Evolutionary conservation across 2,329 filamentous ascomycete species (phyloP).

Genomic region (Colletotrichum gloeosporioides): DNA sequence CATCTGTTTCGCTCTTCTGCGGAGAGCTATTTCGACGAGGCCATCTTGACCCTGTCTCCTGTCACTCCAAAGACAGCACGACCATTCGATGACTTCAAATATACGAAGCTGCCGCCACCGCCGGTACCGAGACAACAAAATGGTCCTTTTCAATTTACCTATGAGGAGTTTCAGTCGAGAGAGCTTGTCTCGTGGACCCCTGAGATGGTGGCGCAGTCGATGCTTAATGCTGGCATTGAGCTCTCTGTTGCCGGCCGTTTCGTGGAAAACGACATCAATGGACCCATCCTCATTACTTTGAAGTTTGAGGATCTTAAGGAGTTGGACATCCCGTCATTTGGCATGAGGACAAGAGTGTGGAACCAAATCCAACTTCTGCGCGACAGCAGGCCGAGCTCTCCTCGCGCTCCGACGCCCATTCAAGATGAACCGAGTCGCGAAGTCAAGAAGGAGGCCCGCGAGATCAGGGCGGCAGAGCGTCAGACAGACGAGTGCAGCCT

Average conservation of each 20-base stretch:
- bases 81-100: slow-evolving; percentile 19
- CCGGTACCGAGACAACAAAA: slow-evolving; percentile 37
- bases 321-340: slow-evolving; percentile 81
- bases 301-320: slow-evolving; percentile 89
- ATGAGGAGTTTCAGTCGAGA: slow-evolving; percentile 61
- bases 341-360: slow-evolving; percentile 81
- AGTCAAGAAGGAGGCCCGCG: slow-evolving; percentile 46
- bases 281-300: slow-evolving; percentile 84
- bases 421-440: slow-evolving; percentile 63
- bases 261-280: slow-evolving; percentile 89
- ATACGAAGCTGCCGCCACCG: slow-evolving; percentile 18
- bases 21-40: slow-evolving; percentile 54
- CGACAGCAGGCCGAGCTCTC: slow-evolving; percentile 56
- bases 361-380: slow-evolving; percentile 76
- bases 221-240: slow-evolving; percentile 85
- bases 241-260: slow-evolving; percentile 81
- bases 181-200: slow-evolving; percentile 73
- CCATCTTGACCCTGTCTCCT: slow-evolving; percentile 73
- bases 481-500: slow-evolving; percentile 40
- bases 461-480: slow-evolving; percentile 36
- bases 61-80: slow-evolving; percentile 69
- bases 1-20: slow-evolving; percentile 82
- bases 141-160: slow-evolving; percentile 62
- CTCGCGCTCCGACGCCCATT: slow-evolving; percentile 63
- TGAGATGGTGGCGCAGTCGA: slow-evolving; percentile 82